Conservation (phyloP, 306 rosid species). For the Coriaria nepalensis region DNA sequence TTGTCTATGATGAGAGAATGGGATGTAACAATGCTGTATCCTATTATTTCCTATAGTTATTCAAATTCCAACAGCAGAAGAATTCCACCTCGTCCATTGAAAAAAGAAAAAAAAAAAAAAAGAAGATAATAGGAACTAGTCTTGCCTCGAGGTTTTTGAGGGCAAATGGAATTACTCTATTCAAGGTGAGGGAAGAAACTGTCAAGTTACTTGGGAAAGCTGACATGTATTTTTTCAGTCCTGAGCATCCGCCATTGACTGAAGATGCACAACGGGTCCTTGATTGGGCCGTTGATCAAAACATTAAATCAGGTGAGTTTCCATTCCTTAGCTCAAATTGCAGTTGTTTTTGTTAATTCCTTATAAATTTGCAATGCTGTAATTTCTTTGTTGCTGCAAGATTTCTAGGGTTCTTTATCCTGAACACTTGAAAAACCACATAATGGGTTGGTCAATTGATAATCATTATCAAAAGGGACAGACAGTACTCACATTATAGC, state of each 20-base stretch:
- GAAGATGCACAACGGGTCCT: conserved; percentile 61
- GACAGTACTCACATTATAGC: no score
- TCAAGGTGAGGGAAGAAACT: conserved; percentile 51
- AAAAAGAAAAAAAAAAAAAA: no score
- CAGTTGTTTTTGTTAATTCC: neutral
- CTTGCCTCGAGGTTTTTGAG: conserved; percentile 44
- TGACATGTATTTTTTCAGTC: conserved; percentile 28
- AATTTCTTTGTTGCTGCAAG: neutral
- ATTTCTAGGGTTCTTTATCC: neutral
- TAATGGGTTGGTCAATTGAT: no score
- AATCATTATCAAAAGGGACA: no score
- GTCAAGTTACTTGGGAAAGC: conserved; percentile 41
- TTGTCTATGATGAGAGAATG: no score
- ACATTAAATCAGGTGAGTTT: conserved; percentile 43
- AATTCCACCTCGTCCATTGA: no score
- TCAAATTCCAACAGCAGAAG: no score
- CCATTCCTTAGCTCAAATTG: conserved; percentile 11
- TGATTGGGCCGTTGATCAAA: conserved; percentile 61
- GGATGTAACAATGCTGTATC: no score
- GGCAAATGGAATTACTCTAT: conserved; percentile 44
- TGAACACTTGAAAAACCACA: no score
- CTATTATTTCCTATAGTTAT: neutral
- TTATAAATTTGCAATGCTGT: neutral
- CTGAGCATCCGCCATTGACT: conserved; percentile 53
- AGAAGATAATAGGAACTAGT: conserved; percentile 40